phyloP scores from a whole-genome alignment of 2,329 filamentous ascomycete genomes.

The Colletotrichum tamarilloi region DNA sequence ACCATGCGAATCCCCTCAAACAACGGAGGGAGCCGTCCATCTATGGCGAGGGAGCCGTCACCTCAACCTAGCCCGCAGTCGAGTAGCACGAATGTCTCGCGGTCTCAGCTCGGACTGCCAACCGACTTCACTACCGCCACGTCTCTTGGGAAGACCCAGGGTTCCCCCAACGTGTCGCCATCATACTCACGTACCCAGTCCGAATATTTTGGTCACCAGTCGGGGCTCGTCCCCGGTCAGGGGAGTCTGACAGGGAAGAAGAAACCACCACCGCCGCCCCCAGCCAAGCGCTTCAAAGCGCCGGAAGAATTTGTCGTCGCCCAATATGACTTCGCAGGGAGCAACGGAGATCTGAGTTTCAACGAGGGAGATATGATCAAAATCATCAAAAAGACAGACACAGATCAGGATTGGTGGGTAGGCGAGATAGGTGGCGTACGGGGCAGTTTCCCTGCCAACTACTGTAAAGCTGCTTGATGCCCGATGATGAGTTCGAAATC shows the following conservation, averaged over 20 bases:
- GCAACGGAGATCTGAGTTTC: constrained; percentile 80
- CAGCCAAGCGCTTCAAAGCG: constrained; percentile 67
- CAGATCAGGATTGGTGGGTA: constrained; percentile 89
- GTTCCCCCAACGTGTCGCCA: constrained; percentile 43
- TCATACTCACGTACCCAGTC: constrained; percentile 32
- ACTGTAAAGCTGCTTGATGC: constrained; percentile 64
- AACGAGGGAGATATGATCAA: constrained; percentile 81
- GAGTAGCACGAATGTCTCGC: constrained; percentile 40
- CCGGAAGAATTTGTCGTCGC: constrained; percentile 73
- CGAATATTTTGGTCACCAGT: constrained; percentile 46
- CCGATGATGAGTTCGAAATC: not conserved
- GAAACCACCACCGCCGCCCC: constrained; percentile 80
- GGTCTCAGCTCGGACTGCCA: constrained; percentile 47
- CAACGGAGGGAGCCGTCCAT: constrained; percentile 40
- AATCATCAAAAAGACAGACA: constrained; percentile 82
- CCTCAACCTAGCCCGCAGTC: constrained; percentile 44
- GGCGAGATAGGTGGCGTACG: constrained; percentile 76
- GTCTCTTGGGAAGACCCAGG: constrained; percentile 48
- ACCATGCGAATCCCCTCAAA: constrained; percentile 51
- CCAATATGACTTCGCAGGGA: constrained; percentile 79
- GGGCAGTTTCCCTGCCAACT: constrained; percentile 87
- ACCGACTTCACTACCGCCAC: constrained; percentile 59
- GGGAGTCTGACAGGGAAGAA: constrained; percentile 65
- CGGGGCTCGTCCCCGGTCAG: constrained; percentile 37
- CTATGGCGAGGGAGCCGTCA: constrained; percentile 33